Percentiles rank a stretch among this genome's conserved stretches.
Evolutionary conservation across 441 rosid species (phyloP).

Genomic region (Gossypium schwendimanii): DNA sequence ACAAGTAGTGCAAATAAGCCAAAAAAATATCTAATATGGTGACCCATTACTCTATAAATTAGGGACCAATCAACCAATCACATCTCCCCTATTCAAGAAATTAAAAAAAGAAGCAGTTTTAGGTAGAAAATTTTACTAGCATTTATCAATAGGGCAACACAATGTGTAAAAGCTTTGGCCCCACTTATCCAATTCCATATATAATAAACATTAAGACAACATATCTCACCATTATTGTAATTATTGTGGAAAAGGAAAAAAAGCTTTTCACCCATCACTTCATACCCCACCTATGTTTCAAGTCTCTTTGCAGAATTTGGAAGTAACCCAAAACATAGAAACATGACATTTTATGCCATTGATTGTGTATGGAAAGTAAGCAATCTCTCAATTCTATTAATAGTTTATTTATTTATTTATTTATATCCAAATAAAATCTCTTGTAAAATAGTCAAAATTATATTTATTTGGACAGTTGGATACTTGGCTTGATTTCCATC

Average conservation of each 20-base stretch:
- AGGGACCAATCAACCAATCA: constrained; percentile 8
- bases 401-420: neutral
- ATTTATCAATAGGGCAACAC: neutral
- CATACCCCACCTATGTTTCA: constrained; percentile 5
- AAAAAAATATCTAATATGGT: neutral
- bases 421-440: neutral
- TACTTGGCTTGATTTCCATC: neutral
- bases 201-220: neutral
- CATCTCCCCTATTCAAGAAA: neutral
- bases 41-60: neutral
- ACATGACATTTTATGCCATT: neutral
- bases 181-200: neutral
- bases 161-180: neutral
- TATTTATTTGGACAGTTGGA: constrained; percentile 1
- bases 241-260: neutral
- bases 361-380: neutral
- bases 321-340: neutral
- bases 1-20: neutral
- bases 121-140: neutral
- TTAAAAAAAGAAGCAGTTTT: neutral
- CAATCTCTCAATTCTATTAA: neutral
- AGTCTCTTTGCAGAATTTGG: neutral
- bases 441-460: neutral
- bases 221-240: neutral
- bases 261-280: neutral